phyloP scores from a whole-genome alignment of 2,329 filamentous ascomycete species.

The Dothiorella sarmentorum region DNA sequence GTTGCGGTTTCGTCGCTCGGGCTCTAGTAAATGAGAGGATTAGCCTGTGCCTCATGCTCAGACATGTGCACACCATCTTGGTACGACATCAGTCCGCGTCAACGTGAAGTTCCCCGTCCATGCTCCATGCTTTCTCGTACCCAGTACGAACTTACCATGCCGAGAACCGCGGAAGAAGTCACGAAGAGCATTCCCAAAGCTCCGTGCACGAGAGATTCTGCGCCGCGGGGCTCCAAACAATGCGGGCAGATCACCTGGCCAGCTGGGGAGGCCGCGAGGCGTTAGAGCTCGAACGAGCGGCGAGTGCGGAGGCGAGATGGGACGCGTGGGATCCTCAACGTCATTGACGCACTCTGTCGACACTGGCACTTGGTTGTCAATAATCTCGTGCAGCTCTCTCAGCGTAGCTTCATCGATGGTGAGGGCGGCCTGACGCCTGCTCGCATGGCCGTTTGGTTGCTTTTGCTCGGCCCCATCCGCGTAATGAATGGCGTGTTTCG shows the following conservation, averaged over 20 bases:
- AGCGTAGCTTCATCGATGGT: slow-evolving; percentile 16
- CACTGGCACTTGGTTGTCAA: slow-evolving; percentile 1
- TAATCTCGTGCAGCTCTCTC: slow-evolving; percentile 14
- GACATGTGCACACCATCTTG: slow-evolving; percentile 11
- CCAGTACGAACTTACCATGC: background rate
- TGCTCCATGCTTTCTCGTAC: background rate
- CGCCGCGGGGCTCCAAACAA: background rate
- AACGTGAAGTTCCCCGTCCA: background rate
- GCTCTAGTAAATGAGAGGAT: slow-evolving; percentile 14
- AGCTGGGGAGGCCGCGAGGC: slow-evolving; percentile 16
- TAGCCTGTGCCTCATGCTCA: slow-evolving; percentile 3
- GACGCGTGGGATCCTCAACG: background rate
- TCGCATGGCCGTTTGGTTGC: background rate
- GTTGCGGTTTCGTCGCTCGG: background rate
- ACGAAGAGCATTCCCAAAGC: slow-evolving; percentile 9
- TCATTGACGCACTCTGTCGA: background rate
- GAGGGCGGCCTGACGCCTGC: slow-evolving; percentile 5
- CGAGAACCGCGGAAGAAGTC: slow-evolving; percentile 8
- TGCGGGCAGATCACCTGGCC: slow-evolving; percentile 16
- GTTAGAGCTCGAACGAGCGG: slow-evolving; percentile 11
- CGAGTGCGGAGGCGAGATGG: slow-evolving; percentile 13
- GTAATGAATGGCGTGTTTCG: background rate
- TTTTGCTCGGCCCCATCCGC: background rate
- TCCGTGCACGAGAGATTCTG: slow-evolving; percentile 7
- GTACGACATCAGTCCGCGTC: background rate